Evolutionary conservation across 495 filamentous ascomycete genomes (phyloP).

Genomic region (Terfezia claveryi): DNA sequence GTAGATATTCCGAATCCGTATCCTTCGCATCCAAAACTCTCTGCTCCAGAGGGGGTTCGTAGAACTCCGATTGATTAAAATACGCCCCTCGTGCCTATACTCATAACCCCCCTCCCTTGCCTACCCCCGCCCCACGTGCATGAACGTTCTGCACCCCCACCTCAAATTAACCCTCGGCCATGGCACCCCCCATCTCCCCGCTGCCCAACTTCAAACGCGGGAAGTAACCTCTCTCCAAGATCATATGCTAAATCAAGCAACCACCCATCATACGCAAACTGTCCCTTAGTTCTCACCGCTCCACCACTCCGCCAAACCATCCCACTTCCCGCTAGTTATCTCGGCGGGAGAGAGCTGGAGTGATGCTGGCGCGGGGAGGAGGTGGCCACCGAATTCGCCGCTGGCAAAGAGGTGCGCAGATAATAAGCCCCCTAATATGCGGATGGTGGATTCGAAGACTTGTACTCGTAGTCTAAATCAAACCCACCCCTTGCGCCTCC

Average conservation of each 20-base stretch:
- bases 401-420: slow-evolving; percentile 86
- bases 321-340: neutral
- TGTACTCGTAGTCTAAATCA: slow-evolving; percentile 91
- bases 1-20: no score
- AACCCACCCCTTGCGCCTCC: slow-evolving; percentile 39
- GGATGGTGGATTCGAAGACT: slow-evolving; percentile 92
- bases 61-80: neutral
- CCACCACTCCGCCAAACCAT: neutral
- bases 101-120: neutral
- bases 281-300: neutral
- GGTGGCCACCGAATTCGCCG: slow-evolving; percentile 37
- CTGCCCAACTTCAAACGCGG: slow-evolving; percentile 69
- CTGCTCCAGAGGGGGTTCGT: neutral
- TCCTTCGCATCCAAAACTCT: no score
- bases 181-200: slow-evolving; percentile 42
- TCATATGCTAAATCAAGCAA: slow-evolving; percentile 68
- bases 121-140: neutral
- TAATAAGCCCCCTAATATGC: slow-evolving; percentile 73
- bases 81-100: neutral
- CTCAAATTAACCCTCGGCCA: slow-evolving; percentile 90
- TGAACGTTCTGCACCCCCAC: slow-evolving; percentile 50
- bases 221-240: slow-evolving; percentile 59
- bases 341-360: neutral
- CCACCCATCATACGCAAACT: slow-evolving; percentile 74
- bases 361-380: slow-evolving; percentile 1